Evolutionary conservation across 2,329 filamentous ascomycete genomes (phyloP), one percentile per base, ranked within the genome.

Genomic region (Claviceps sp.): DNA sequence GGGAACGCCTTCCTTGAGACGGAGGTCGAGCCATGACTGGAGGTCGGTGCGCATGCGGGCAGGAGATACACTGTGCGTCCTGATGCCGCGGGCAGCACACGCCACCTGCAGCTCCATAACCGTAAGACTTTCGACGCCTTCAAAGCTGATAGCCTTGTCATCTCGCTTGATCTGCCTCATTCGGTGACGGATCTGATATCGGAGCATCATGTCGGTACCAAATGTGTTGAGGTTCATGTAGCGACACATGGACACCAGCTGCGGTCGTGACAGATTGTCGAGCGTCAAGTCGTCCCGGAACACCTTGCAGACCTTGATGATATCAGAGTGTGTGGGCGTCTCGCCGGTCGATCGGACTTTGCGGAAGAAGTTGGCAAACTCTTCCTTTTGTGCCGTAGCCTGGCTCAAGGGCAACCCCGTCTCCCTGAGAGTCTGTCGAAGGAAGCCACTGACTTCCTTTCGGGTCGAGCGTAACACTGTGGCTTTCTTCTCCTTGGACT

Each of bases 81-180:
- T 85, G 59, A 98, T 86, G 60, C 93, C 93, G 59, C 93, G 89
- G 58, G 87, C 89, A 44, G 89, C 89, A 65, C 89, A 94, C 1
- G 93, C 93, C 63, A 83, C 87, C 73, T 97, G 93, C 47, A 98
- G 78, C 69, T 98, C 93, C 2, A 84, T 78, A 0, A 97, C 89
- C n/a, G 89, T 94, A 50, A 98, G 79, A 51, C 85, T 90, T 55
- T 95, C 89, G 34, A 98, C 85, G 37, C 93, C 90, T 70, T 98
- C 93, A 64, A 85, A 95, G 66, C 82, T 86, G 65, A 98, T 98
- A 57, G 90, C 89, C 59, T 84, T 84, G 71, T 98, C 93, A 64
- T 98, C 93, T 57, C 91, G 85, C 82, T 98, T 98, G 76, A 97
- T 97, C 71, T 98, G 93, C 61, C 91, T 83, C 93, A 98, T 98